Evolutionary conservation across 768 basidiomycete genomes (phyloP), one percentile per base, ranked within the genome.

Genomic region (Lactarius tabidus): DNA sequence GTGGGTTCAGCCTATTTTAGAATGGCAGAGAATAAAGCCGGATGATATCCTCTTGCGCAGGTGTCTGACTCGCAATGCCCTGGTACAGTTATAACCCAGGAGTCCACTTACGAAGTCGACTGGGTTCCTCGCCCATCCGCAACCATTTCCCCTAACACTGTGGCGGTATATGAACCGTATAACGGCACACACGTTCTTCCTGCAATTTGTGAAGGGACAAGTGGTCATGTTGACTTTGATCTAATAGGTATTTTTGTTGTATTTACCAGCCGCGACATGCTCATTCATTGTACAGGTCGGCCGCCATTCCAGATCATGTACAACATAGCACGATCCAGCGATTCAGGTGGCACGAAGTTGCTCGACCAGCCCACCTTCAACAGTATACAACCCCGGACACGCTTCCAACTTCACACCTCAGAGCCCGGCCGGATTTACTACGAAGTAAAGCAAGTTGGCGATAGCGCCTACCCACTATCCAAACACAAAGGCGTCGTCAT

Each of bases 291-390:
- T 2, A 31, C 70, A 91, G 95, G 95, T 58, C 86, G 87, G 26
- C 87, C 93, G n/a, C 95, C 95, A 0, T 98, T 95, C 83, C 89
- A 96, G 73, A 87, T 96, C 67, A 88, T 85, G 82, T 97, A 95
- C 75, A 90, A 92, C 69, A 85, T 93, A 60, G 91, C 89, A 1
- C 82, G 84, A 72, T 82, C 87, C 59, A 81, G 79, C 60, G 89
- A 88, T 10, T 78, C 79, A 20, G 89, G 91, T 5, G 88, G 85
- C 7, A 89, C 85, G 2, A 84, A 80, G 66, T 80, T 93, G 55
- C 77, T 90, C 35, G 90, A 87, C 63, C 89, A 91, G 68, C 87
- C 89, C 1, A 86, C 84, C 1, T 89, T 94, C 78, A 92, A 87
- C 75, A 93, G 92, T 72, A 91, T 94, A 45, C 91, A 93, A 69